Evolutionary conservation across 495 filamentous ascomycete genomes (phyloP).

Genomic region (Annulohypoxylon nitens): DNA sequence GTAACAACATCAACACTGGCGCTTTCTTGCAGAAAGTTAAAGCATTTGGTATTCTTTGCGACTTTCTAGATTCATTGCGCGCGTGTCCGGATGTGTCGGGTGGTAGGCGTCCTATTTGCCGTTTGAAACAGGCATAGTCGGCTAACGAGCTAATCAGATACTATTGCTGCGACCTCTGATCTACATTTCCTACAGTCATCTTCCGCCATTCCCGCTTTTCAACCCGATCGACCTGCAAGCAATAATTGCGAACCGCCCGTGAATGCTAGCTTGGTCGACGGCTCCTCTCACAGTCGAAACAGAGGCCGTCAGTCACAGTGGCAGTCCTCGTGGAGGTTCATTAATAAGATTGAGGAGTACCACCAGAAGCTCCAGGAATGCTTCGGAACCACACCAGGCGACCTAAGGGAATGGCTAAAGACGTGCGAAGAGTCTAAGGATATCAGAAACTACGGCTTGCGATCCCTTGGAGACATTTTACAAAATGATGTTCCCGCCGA

Average conservation of each 20-base stretch:
- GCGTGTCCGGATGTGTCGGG: neutral
- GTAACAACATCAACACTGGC: conserved; percentile 1
- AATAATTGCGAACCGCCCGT: conserved; percentile 17
- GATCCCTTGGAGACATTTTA: conserved; percentile 25
- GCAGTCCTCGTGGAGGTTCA: conserved; percentile 22
- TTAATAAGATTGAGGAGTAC: conserved; percentile 29
- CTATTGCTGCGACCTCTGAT: conserved; percentile 5
- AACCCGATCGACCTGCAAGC: conserved; percentile 3
- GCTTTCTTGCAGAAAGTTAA: conserved; percentile 14
- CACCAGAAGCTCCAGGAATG: conserved; percentile 27
- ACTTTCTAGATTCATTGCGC: conserved; percentile 26
- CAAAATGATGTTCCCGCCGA: conserved; percentile 6
- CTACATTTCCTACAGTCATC: neutral
- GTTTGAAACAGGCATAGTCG: neutral
- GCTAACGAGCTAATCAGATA: conserved; percentile 15
- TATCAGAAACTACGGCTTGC: conserved; percentile 29
- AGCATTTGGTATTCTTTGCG: conserved; percentile 13
- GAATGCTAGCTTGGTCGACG: conserved; percentile 21
- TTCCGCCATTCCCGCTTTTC: conserved; percentile 7
- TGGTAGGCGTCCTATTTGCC: conserved; percentile 15
- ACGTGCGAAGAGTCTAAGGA: neutral
- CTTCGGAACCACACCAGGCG: neutral
- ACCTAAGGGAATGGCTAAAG: conserved; percentile 32
- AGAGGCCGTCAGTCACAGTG: conserved; percentile 29
- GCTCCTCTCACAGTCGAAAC: conserved; percentile 12